Conservation (phyloP, 495 filamentous ascomycete species). For the Pseudotulostoma volvatum region DNA sequence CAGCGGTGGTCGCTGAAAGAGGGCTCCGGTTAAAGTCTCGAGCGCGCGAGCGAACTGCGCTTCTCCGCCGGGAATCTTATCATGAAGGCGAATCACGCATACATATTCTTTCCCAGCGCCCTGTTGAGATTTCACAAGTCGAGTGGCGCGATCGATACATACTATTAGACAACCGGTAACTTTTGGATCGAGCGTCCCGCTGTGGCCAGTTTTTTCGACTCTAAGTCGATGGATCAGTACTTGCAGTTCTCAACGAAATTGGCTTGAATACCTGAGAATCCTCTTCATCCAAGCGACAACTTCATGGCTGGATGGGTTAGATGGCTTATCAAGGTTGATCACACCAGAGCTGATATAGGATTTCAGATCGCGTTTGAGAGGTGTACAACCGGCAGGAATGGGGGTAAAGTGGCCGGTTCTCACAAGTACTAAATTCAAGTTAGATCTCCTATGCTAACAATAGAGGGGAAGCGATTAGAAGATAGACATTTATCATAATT, state of each 20-base stretch:
- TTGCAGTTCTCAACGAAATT: background rate
- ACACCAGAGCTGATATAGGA: slow-evolving; percentile 90
- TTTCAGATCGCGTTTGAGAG: slow-evolving; percentile 82
- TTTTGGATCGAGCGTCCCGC: slow-evolving; percentile 89
- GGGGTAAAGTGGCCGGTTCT: slow-evolving; percentile 88
- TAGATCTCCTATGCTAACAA: slow-evolving; percentile 12
- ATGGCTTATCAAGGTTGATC: slow-evolving; percentile 96
- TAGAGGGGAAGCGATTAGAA: background rate
- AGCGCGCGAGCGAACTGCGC: slow-evolving; percentile 77
- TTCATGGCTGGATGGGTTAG: slow-evolving; percentile 94
- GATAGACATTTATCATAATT: slow-evolving; percentile 67
- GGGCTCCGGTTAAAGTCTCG: slow-evolving; percentile 84
- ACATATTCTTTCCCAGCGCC: slow-evolving; percentile 88
- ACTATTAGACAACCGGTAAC: slow-evolving; percentile 91
- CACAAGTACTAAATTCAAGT: slow-evolving; percentile 46
- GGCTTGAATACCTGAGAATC: slow-evolving; percentile 56
- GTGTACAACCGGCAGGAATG: slow-evolving; percentile 73
- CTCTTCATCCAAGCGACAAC: slow-evolving; percentile 98
- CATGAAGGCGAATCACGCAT: slow-evolving; percentile 79
- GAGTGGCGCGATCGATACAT: slow-evolving; percentile 87
- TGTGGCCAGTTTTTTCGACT: slow-evolving; percentile 94
- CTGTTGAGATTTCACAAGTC: slow-evolving; percentile 95
- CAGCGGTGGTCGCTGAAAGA: slow-evolving; percentile 92
- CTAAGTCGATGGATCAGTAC: slow-evolving; percentile 28
- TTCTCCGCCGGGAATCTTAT: slow-evolving; percentile 79